phyloP scores from a whole-genome alignment of 2,329 filamentous ascomycete species.

The Claviceps sp. region DNA sequence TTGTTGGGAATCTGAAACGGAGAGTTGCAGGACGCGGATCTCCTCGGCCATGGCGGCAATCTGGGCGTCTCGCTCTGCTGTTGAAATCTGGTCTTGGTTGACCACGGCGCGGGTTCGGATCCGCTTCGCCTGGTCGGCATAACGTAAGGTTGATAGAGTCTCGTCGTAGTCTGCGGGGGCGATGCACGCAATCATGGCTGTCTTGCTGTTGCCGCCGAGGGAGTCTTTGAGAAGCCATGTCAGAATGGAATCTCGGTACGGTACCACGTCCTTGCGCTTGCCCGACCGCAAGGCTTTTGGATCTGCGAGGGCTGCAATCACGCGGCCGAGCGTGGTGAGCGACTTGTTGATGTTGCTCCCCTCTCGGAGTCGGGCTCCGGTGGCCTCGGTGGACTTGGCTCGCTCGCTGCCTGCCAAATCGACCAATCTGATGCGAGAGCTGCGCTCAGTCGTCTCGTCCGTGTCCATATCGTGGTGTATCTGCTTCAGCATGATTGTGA shows the following conservation, averaged over 20 bases:
- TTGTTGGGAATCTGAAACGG: slow-evolving; percentile 48
- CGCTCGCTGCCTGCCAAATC: slow-evolving; percentile 91
- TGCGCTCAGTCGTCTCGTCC: slow-evolving; percentile 94
- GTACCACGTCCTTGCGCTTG: slow-evolving; percentile 56
- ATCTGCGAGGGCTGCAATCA: slow-evolving; percentile 81
- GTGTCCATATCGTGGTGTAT: slow-evolving; percentile 95
- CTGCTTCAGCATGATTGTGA: slow-evolving; percentile 95
- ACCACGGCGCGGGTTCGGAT: slow-evolving; percentile 90
- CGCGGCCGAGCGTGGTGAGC: slow-evolving; percentile 83
- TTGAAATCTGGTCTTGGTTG: slow-evolving; percentile 89
- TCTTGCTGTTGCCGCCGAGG: slow-evolving; percentile 92
- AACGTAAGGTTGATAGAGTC: slow-evolving; percentile 87
- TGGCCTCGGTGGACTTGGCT: slow-evolving; percentile 90
- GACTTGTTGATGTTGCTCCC: slow-evolving; percentile 99
- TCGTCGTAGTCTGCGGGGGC: slow-evolving; percentile 94
- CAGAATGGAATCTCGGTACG: slow-evolving; percentile 79
- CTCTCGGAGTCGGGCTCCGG: slow-evolving; percentile 77
- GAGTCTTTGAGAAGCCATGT: slow-evolving; percentile 90
- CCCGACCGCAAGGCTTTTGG: slow-evolving; percentile 44
- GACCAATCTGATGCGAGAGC: slow-evolving; percentile 84
- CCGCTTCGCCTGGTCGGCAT: slow-evolving; percentile 93
- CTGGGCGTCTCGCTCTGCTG: slow-evolving; percentile 86
- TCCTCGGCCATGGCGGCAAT: slow-evolving; percentile 92
- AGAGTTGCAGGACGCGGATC: slow-evolving; percentile 75
- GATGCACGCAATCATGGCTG: slow-evolving; percentile 98